Evolutionary conservation across 2,329 filamentous ascomycete genomes (phyloP).

Genomic region (Cladophialophora yegresii): DNA sequence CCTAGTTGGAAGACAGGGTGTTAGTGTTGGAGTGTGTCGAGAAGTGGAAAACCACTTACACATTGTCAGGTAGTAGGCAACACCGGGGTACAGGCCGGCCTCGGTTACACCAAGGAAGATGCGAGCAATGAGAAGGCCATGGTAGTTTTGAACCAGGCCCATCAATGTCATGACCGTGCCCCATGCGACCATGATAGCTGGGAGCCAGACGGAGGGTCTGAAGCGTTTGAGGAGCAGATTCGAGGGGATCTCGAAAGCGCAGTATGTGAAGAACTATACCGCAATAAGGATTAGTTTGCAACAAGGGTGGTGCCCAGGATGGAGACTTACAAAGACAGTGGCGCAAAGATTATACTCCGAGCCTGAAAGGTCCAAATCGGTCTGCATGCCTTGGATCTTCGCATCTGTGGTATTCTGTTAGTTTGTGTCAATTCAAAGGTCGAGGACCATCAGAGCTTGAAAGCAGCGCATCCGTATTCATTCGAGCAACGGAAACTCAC

Average conservation of each 20-base stretch:
- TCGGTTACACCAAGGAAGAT: conserved; percentile 50
- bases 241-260: conserved; percentile 61
- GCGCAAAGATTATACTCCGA: conserved; percentile 50
- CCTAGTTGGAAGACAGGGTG: neutral
- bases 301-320: too few relatives aligned
- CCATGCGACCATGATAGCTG: conserved; percentile 45
- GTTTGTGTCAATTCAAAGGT: neutral
- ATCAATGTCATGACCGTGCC: conserved; percentile 53
- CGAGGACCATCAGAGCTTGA: neutral
- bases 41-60: conserved; percentile 35
- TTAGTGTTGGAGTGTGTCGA: neutral
- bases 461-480: neutral
- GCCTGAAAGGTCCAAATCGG: conserved; percentile 52
- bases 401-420: conserved; percentile 52
- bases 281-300: neutral
- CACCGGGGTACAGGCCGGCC: conserved; percentile 47
- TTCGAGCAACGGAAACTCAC: neutral
- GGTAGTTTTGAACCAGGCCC: conserved; percentile 47
- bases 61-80: conserved; percentile 49
- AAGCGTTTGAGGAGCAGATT: conserved; percentile 61
- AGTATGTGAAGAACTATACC: conserved; percentile 55
- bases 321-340: conserved; percentile 57
- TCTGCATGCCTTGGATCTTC: conserved; percentile 63
- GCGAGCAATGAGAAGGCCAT: conserved; percentile 44
- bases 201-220: conserved; percentile 36